phyloP scores from a whole-genome alignment of 176 grass and related monocot genomes.

The Urochloa ruziziensis region DNA sequence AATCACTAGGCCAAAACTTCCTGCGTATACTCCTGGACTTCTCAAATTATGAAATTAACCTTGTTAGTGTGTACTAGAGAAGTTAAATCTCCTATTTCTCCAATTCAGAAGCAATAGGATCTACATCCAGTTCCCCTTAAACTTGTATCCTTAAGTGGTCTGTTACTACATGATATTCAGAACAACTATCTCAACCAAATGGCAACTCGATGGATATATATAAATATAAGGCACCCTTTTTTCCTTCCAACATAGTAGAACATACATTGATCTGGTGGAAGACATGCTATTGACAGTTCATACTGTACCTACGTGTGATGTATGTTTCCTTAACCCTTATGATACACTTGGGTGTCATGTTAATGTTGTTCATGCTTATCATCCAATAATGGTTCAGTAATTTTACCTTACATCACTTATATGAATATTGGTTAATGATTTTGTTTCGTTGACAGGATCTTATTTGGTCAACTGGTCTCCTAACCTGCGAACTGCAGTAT shows the following conservation, averaged over 20 bases:
- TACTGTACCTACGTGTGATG: neutral
- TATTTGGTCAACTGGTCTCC: conserved; percentile 99
- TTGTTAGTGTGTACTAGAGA: too few relatives aligned
- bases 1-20: too few relatives aligned
- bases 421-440: conserved; percentile 17
- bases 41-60: too few relatives aligned
- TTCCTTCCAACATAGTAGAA: conserved; percentile 8
- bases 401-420: neutral
- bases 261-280: conserved; percentile 12
- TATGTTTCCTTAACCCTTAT: neutral
- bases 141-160: too few relatives aligned
- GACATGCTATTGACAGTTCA: neutral
- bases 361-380: neutral
- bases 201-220: conserved; percentile 3
- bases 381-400: neutral
- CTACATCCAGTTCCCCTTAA: too few relatives aligned
- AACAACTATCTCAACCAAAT: conserved; percentile 13
- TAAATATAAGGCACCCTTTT: conserved; percentile 10
- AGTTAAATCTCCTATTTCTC: too few relatives aligned
- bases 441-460: conserved; percentile 63
- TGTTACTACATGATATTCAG: too few relatives aligned
- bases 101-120: too few relatives aligned
- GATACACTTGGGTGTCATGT: conserved; percentile 8
- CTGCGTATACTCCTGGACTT: too few relatives aligned
- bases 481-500: conserved; percentile 87